A percentile compares a stretch with the other conserved stretches of the same genome.
These are phyloP conservation scores for Gentiana macrophylla DNA, from an alignment of 257 asterid genomes.

Conservation along the genomic window DNA sequence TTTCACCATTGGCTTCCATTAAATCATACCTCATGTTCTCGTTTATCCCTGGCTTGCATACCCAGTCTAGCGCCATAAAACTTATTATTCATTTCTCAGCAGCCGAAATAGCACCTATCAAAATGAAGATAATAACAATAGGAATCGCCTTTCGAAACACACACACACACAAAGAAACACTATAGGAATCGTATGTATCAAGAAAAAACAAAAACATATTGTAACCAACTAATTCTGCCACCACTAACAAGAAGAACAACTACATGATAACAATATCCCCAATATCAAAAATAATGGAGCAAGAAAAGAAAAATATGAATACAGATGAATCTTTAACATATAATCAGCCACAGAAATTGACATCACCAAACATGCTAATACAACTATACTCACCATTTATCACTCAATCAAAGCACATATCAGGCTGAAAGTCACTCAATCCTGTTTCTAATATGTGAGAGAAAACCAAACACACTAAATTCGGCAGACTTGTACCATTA, in stretches of 20 bases:
- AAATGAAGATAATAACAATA: constrained; percentile 2
- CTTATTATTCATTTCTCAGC: constrained; percentile 43
- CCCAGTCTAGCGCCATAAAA: constrained; percentile 60
- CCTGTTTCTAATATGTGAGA: no score
- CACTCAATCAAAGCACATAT: no score
- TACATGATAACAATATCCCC: not conserved
- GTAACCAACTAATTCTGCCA: not conserved
- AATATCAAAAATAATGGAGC: not conserved
- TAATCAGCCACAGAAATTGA: no score
- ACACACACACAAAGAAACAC: not conserved
- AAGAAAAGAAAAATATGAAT: not conserved
- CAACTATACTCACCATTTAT: no score
- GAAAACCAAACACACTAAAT: no score
- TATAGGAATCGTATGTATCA: not conserved
- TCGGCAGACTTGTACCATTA: no score
- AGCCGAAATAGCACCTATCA: constrained; percentile 9
- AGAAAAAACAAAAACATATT: not conserved
- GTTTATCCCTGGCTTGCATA: constrained; percentile 42
- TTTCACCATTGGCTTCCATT: no score
- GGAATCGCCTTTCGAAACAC: not conserved
- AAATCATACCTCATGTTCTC: constrained; percentile 42
- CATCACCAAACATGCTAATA: no score
- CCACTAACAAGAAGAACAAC: not conserved
- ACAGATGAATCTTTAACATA: no score
- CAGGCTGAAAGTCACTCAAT: no score